Base-by-base conservation (phyloP, 2,329 filamentous ascomycete species). In the Exophiala sp. region DNA sequence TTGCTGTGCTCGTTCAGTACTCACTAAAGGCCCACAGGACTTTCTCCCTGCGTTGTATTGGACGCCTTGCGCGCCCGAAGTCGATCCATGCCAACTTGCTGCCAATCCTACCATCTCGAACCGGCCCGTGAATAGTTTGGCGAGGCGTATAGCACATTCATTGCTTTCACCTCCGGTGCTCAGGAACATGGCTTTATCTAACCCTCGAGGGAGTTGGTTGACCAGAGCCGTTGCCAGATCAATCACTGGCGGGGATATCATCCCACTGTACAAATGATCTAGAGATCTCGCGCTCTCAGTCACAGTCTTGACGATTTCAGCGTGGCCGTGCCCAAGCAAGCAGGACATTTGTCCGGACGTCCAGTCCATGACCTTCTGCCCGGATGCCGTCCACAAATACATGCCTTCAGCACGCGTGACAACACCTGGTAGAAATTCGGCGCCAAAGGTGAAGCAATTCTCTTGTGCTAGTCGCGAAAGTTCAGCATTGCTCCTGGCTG, bases 71-170 rank as follows among this genome's bases (percentile, higher is more conserved):
- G 82, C 72, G 2, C 71, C 78, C 3, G 72, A 71, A 0, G 82
- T 86, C 54, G 86, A 71, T 11, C 83, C 83, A 66, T 87, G 83
- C 71, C 77, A 87, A 21, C 77, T 80, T 0, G 77, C 77, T 0
- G 74, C 75, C 50, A 86, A 71, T 0, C 74, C 83, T 3, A 86
- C 80, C 46, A 87, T 76, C 64, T 86, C 82, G 60, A 82, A 86
- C 49, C 83, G 85, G 0, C 82, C 81, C 0, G 83, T 86, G 62
- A 77, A 83, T 10, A 73, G 68, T 61, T 86, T 87, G 3, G 83
- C 83, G 58, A 87, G 73, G 50, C 81, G 80, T 50, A 86, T 82
- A 1, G 83, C 83, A 3, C 80, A 81, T 59, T 87, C 83, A 55
- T 76, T 81, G 41, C 71, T 76, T 63, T 84, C 80, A 2, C 73